These are phyloP conservation scores for Sporisorium exsertum DNA, from an alignment of 1,284 basidiomycete species.

Conservation along the genomic window DNA sequence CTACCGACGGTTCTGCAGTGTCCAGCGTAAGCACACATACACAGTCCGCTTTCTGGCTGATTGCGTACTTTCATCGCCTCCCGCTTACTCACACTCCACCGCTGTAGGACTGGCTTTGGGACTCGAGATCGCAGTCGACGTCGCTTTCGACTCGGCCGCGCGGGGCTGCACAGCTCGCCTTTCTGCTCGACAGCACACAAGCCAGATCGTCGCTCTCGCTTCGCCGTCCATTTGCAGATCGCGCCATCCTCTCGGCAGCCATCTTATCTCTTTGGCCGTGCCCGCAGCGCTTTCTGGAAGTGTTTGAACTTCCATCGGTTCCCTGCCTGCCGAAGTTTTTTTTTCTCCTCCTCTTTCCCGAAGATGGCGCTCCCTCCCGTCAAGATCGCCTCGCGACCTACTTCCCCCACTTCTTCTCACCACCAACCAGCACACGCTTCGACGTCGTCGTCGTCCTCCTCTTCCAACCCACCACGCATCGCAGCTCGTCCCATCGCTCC, in stretches of 20 bases:
- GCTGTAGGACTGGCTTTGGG: background rate
- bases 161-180: background rate
- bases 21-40: background rate
- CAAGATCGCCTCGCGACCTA: conserved; percentile 42
- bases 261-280: conserved; percentile 14
- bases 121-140: background rate
- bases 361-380: conserved; percentile 38
- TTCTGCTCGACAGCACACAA: background rate
- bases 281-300: background rate
- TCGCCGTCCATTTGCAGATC: conserved; percentile 9
- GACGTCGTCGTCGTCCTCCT: conserved; percentile 14
- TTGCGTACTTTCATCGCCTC: background rate
- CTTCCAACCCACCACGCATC: conserved; percentile 35
- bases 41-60: background rate
- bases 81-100: background rate
- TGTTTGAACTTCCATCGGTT: background rate
- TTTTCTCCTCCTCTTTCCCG: background rate
- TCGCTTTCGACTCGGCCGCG: conserved; percentile 11
- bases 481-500: conserved; percentile 41
- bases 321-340: conserved; percentile 1
- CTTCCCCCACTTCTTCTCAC: conserved; percentile 35
- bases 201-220: background rate
- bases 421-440: conserved; percentile 13
- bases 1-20: background rate
- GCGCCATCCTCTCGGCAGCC: conserved; percentile 13